Conservation (phyloP, 768 basidiomycete species). For the Sarcodon sp. region DNA sequence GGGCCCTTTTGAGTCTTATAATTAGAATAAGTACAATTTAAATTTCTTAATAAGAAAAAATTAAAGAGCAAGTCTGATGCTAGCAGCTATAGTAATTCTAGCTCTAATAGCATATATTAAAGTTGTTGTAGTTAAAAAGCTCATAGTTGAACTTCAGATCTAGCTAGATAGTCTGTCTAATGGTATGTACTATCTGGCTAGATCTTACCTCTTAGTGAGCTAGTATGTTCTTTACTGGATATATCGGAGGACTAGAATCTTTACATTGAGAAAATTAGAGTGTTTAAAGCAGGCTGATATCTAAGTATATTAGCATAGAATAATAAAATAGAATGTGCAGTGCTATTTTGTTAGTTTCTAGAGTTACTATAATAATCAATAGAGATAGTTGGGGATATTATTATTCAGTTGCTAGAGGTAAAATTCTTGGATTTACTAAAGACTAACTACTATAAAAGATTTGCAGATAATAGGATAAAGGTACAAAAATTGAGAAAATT, state of each 20-base stretch:
- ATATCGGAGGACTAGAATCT: conserved; percentile 62
- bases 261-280: conserved; percentile 80
- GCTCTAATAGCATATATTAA: conserved; percentile 28
- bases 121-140: conserved; percentile 34
- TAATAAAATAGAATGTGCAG: conserved; percentile 73
- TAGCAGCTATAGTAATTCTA: conserved; percentile 22
- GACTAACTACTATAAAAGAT: conserved; percentile 75
- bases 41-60: conserved; percentile 31
- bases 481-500: no score
- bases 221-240: conserved; percentile 55
- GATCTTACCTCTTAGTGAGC: conserved; percentile 64
- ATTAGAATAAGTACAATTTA: conserved; percentile 35
- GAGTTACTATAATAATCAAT: conserved; percentile 73
- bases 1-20: conserved; percentile 27
- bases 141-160: conserved; percentile 32
- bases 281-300: conserved; percentile 71
- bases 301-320: conserved; percentile 77
- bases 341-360: conserved; percentile 79
- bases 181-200: conserved; percentile 53
- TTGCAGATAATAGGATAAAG: no score
- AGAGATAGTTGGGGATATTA: conserved; percentile 75
- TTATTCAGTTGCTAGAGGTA: conserved; percentile 76
- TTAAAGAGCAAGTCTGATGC: conserved; percentile 32
- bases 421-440: conserved; percentile 78
- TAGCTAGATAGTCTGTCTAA: conserved; percentile 50